Base-by-base conservation (phyloP, 352 stramenopile species). In the Thalassiosira mediterranea region DNA sequence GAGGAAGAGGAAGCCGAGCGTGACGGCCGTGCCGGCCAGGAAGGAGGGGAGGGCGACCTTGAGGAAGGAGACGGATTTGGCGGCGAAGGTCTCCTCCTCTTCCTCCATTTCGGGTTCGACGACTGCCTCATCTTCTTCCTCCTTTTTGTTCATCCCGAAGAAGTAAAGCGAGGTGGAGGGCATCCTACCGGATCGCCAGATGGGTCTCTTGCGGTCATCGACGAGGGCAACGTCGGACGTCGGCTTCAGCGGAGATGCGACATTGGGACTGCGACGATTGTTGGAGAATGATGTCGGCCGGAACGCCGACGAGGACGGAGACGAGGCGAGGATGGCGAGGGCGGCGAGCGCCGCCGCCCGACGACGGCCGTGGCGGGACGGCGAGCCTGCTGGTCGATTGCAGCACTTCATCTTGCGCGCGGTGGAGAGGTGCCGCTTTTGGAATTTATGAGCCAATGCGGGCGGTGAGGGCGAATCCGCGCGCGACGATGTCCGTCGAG, bases 41-140 rank as follows among this genome's bases (percentile, higher is more conserved):
- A 84, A 84, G 34, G 75, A 84, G 37, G 75, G 62, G 63, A 84
- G 54, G 31, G 75, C 69, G 1, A 84, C 49, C 52, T 80, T 80
- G 3, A 79, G 38, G 19, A 64, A 72, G 7, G 75, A 58, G 8
- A 48, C 29, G 11, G 54, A 21, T 21, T 46, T 56, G 19, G 28
- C 19, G 13, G 56, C 13, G 31, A 56, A 38, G 29, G 54, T 69
- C 3, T 11, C 21, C 29, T 70, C 26, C 3, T 47, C 17, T 3
- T 23, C 37, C 15, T 54, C 26, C 19, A 66, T 17, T 0, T 52
- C 25, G 1, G 54, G 28, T 15, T 53, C n/a, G 17, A 61, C 44
- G 17, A 13, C 29, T 31, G 40, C 40, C 10, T 65, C 13, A 13
- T 53, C 28, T 28, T 60, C 25, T 32, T 73, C 42, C 11, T 44